These are phyloP conservation scores for Pseudogymnoascus sp. DNA, from an alignment of 2,329 filamentous ascomycete genomes.

Conservation along the genomic window DNA sequence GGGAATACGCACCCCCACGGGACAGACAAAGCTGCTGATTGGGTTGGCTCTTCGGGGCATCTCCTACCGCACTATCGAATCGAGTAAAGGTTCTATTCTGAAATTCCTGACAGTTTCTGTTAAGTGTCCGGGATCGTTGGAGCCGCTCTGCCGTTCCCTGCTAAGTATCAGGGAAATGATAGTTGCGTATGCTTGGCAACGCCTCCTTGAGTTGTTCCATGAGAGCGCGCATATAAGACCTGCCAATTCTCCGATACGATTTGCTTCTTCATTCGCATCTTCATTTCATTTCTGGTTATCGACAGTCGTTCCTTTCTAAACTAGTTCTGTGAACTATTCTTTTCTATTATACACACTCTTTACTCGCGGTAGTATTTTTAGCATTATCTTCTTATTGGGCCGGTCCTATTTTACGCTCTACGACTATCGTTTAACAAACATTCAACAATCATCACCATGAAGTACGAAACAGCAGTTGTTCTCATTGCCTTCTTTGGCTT, in stretches of 20 bases:
- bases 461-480: constrained; percentile 26
- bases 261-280: background rate
- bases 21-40: background rate
- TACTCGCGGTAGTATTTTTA: constrained; percentile 18
- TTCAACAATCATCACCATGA: constrained; percentile 25
- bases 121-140: background rate
- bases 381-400: constrained; percentile 18
- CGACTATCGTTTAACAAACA: constrained; percentile 16
- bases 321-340: constrained; percentile 27
- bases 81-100: background rate
- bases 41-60: background rate
- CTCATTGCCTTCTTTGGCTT: constrained; percentile 27
- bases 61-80: background rate
- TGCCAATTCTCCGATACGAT: background rate
- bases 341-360: constrained; percentile 27
- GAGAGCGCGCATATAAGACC: background rate
- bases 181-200: background rate
- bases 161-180: constrained; percentile 2
- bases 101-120: background rate
- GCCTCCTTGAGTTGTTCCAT: background rate
- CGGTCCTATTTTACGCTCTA: constrained; percentile 24
- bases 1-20: background rate
- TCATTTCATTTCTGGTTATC: constrained; percentile 8
- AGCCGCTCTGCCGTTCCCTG: background rate
- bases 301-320: constrained; percentile 25